Base-by-base conservation (phyloP, 148 eudicot genomes). In the Amaranthus palmeri region DNA sequence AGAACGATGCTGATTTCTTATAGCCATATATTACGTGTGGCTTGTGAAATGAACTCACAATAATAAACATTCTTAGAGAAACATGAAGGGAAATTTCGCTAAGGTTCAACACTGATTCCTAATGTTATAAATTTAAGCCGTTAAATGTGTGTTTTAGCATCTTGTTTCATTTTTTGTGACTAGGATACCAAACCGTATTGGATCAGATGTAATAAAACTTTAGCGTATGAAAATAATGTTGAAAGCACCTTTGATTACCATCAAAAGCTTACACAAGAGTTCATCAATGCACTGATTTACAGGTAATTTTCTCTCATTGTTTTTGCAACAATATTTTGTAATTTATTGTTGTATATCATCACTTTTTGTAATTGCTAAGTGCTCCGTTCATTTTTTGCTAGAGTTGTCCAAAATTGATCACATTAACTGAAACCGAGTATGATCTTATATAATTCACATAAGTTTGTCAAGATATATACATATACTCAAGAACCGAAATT, bases 151-250 rank as follows among this genome's bases (percentile, higher is more conserved):
- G 40, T 6, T 52, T 41, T 36, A 36, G 44, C 12, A 36, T 7
- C n/a, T 40, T 61, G 7, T 52, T n/a, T 25, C 65, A 3, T 57
- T 0, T 10, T 51, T 74, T 25, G 6, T 75, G 63, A 54, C 36
- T 61, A 85, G 88, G 85, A 82, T 13, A 77, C 83, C 6, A 70
- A 60, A 68, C 60, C 25, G 8, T 54, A 69, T 61, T 85, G 88
- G 88, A 59, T 40, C n/a, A 75, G 88, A 69, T 85, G 88, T 58
- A 85, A 82, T 43, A 14, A 17, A 3, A 60, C 69, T 41, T 7
- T 85, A 47, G 71, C 82, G 3, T 80, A 77, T 71, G 63, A 25
- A 2, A 3, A 69, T 15, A 75, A 58, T 63, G 74, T 80, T 65
- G 11, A 15, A 1, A 64, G 68, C 68, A 78, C 56, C 42, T 36